Evolutionary conservation across 208 protist species (phyloP).

Genomic region (Trypanosomatidae sp.): DNA sequence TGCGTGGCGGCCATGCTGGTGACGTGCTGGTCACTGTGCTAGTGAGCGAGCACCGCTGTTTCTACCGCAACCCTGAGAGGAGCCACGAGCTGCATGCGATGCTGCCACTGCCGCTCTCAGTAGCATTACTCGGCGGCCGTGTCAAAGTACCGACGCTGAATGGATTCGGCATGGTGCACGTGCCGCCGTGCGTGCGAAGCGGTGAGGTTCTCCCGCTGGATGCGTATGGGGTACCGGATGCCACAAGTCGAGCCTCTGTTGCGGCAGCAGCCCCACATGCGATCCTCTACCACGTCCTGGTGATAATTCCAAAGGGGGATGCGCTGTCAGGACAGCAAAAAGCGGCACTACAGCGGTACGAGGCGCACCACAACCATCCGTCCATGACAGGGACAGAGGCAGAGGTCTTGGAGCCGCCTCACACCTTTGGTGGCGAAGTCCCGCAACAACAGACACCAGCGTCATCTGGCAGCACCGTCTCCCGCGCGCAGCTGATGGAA

Average conservation of each 20-base stretch:
- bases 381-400: neutral
- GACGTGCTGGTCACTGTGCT: slow-evolving; percentile 76
- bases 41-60: slow-evolving; percentile 73
- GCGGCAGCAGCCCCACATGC: neutral
- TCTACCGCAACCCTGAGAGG: slow-evolving; percentile 42
- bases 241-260: neutral
- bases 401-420: neutral
- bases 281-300: slow-evolving; percentile 63
- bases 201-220: slow-evolving; percentile 53
- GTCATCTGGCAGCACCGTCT: neutral
- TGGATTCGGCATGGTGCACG: slow-evolving; percentile 34
- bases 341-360: slow-evolving; percentile 43
- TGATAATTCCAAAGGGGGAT: slow-evolving; percentile 59
- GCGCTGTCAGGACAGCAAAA: slow-evolving; percentile 65
- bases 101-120: slow-evolving; percentile 76
- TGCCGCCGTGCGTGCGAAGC: slow-evolving; percentile 78
- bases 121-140: slow-evolving; percentile 72
- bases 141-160: slow-evolving; percentile 61
- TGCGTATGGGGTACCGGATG: slow-evolving; percentile 34
- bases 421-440: neutral
- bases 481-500: slow-evolving; percentile 18
- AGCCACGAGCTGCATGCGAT: slow-evolving; percentile 63
- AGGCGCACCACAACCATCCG: slow-evolving; percentile 18
- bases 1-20: slow-evolving; percentile 72
- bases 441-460: neutral